Evolutionary conservation across 2,329 filamentous ascomycete species (phyloP), one percentile per base, ranked within the genome.

Genomic region (Dactylellina parvicollis): DNA sequence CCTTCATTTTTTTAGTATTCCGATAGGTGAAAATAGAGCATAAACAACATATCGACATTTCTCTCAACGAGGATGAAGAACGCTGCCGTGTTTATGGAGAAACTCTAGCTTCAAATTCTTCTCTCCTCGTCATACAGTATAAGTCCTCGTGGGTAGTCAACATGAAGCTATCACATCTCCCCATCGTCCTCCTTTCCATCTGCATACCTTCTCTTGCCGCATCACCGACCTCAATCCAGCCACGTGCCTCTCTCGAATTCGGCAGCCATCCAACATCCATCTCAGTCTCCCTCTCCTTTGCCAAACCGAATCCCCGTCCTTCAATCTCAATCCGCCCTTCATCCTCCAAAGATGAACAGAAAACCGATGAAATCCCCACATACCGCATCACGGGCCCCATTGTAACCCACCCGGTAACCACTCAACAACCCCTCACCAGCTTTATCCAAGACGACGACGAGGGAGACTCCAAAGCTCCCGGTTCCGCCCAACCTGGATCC

Each of bases 371-470:
- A 38, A 56, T 10, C 36, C 32, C 49, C 2, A 38, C 32, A 54
- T 44, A 40, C 10, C 59, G 26, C 36, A 18, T 26, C n/a, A 49
- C 60, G 2, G 44, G 42, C 4, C 52, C 59, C 0, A 42, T 42
- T 3, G 47, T 65, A 34, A 54, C 67, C 3, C 52, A 66, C 38
- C 18, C 26, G n/a, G 10, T n/a, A 26, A 34, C 44, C 2, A 44
- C n/a, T 10, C 26, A 47, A 40, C 8, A 12, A 18, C 34, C 60
- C 4, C 34, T 61, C 16, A 56, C 52, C 32, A 65, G 59, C 18
- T 73, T 64, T 38, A 56, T 66, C 50, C 69, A 73, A 65, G 52
- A 59, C 50, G 69, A 73, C 40, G 40, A 55, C 30, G 34, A 55
- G n/a, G n/a, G n/a, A n/a, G n/a, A 16, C 16, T 36, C 16, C 36